Evolutionary conservation across 371 early-diverging fungal species (phyloP), one percentile per base, ranked within the genome.

Genomic region (Apophysomyces ossiformis): DNA sequence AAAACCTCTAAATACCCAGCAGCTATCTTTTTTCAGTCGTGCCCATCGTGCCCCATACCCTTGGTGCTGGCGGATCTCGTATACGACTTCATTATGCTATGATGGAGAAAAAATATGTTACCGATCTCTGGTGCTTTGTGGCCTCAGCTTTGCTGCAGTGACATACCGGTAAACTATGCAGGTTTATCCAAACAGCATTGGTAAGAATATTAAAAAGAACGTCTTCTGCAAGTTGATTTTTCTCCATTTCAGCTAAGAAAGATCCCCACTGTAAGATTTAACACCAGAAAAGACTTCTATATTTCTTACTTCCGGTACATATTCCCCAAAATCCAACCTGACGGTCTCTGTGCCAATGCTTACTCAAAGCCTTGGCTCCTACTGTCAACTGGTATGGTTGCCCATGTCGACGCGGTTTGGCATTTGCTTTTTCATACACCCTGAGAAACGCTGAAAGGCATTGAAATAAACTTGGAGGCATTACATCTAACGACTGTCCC

Each of bases 41-140:
- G 45, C 57, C 81, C 81, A 81, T 26, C 81, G 69, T 3, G 69
- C 72, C 0, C 81, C 81, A 58, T 81, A 81, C 7, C 81, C 81
- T 56, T 75, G 54, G n/a, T 15, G 37, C 57, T 73, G 66, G 32
- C 81, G 68, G 37, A 81, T 65, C 66, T 81, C 81, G 63, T 73
- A 81, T 11, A 71, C 75, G 9, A 46, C 57, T 37, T 66, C 67
- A 57, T 72, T 63, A 38, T 77, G 76, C 81, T 81, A 64, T 12
- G 32, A 26, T 26, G 32, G 32, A 26, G 32, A 47, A 50, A 50
- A 1, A 21, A 5, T 11, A n/a, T 21, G 13, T 47, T n/a, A 21
- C 21, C 1, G 21, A 18, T 16, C 18, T 1, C 11, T 50, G 21
- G 18, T 50, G 1, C 9, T 11, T 21, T 32, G 15, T 9, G 44